Base-by-base conservation (phyloP, 2,329 filamentous ascomycete species). In the Periconia digitata region DNA sequence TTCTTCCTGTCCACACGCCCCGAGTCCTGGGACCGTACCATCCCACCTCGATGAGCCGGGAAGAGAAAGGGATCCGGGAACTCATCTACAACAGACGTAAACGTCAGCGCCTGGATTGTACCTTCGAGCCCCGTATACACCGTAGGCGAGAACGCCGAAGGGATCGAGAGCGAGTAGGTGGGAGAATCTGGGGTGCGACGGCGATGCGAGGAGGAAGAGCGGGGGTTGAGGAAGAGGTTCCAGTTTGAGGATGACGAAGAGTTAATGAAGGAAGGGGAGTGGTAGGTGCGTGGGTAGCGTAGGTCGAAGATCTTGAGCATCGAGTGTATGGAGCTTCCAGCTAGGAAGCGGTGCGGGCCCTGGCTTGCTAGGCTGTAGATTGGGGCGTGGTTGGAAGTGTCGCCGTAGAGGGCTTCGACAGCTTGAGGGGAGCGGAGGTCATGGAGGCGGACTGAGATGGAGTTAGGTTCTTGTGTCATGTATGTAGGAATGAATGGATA, bases 241-340 rank as follows among this genome's bases (percentile, higher is more conserved):
- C 76, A 79, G 23, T 41, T 24, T 70, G 66, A 15, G 27, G 27
- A 13, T 32, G 4, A 13, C n/a, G n/a, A n/a, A n/a, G 27, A 3
- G 12, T 32, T 27, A 13, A 13, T 13, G 24, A 27, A 27, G 24
- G 24, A 27, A 7, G 24, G 13, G 24, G 24, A 27, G 24, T 27
- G 27, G 12, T 32, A 3, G 4, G 12, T 10, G 3, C n/a, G 27
- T 32, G 12, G 27, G 27, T 3, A 72, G 20, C 84, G 80, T 37
- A 86, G 62, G 56, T 87, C 83, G 54, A 84, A 86, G 4, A 85
- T 71, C 56, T 85, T 85, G 38, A 86, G 67, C 43, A 85, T 72
- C 38, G 76, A 79, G 62, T 85, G 80, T 41, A 78, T 74, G 3
- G 78, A 77, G 1, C 78, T 76, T 20, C 84, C 84, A 10, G 78